Evolutionary conservation across 176 grass and related monocot genomes (phyloP), one percentile per base, ranked within the genome.

Genomic region (Paspalum vaginatum): DNA sequence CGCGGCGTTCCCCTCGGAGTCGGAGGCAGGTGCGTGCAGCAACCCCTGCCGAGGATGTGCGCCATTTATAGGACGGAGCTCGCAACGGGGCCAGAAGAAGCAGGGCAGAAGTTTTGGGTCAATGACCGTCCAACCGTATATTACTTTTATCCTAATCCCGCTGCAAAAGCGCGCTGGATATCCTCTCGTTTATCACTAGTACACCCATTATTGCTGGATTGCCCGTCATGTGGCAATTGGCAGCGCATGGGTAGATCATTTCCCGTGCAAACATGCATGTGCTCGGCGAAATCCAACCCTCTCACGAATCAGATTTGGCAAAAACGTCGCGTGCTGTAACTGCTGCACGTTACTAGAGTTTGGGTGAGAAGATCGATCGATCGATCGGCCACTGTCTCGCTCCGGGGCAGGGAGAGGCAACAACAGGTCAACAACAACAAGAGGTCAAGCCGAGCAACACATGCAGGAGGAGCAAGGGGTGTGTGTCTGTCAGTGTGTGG

Each of bases 31-130:
- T 3, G 32, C 32, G 32, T 32, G 32, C 32, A 32, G 32, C 32
- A 32, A 32, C 32, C 32, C 32, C 32, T 1, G 32, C 32, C 3
- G 32, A 32, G 32, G 32, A 32, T 32, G 32, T 32, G 32, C 32
- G 32, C 32, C 58, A 15, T 80, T 70, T 89, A 48, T 75, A 81
- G 54, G 76, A 79, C 26, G 40, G 22, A 7, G 0, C 16, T 7
- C 7, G 2, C 13, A 44, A 7, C 44, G 13, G 38, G 63, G 38
- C 17, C 61, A 65, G 38, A 41, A 11, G 40, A 18, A 18, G 21
- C 46, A 14, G 12, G 37, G 11, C 7, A 40, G 38, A 66, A 41
- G 39, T 11, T 42, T 66, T 41, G 38, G 17, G 39, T 16, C 26
- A 12, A 26, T 16, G 12, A 7, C 0, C 1, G 58, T 0, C 24